Conservation (phyloP, 2,329 filamentous ascomycete species). For the Eutypa lata region DNA sequence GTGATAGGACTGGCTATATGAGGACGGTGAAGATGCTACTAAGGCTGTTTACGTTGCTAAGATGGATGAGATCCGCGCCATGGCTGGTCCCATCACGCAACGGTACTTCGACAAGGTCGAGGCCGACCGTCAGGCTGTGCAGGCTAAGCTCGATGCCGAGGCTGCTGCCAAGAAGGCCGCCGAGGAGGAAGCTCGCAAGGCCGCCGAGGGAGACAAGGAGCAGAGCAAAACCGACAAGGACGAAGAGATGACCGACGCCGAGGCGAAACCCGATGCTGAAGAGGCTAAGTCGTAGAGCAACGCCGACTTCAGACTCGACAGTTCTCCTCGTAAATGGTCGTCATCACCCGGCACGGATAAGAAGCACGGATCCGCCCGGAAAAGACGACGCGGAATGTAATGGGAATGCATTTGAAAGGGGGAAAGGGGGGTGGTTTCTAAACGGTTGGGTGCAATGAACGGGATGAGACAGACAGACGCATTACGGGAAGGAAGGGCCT, state of each 20-base stretch:
- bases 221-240: constrained; percentile 44
- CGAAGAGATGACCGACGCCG: constrained; percentile 63
- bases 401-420: too few species aligned
- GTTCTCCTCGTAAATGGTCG: too few species aligned
- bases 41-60: constrained; percentile 94
- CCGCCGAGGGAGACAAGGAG: constrained; percentile 48
- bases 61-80: constrained; percentile 89
- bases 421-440: too few species aligned
- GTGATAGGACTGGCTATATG: constrained; percentile 93
- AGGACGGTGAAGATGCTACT: constrained; percentile 90
- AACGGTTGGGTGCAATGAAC: too few species aligned
- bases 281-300: constrained; percentile 33
- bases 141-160: constrained; percentile 76
- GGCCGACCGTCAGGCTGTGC: constrained; percentile 73
- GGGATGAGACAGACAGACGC: too few species aligned
- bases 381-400: too few species aligned
- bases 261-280: constrained; percentile 51
- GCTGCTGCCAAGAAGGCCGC: constrained; percentile 69
- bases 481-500: too few species aligned
- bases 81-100: constrained; percentile 88
- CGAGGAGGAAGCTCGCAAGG: constrained; percentile 54
- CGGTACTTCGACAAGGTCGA: constrained; percentile 95
- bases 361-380: too few species aligned
- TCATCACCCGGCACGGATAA: too few species aligned
- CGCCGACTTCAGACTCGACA: too few species aligned